Conservation (phyloP, 2,329 filamentous ascomycete genomes). For the Zarea fungicola region DNA sequence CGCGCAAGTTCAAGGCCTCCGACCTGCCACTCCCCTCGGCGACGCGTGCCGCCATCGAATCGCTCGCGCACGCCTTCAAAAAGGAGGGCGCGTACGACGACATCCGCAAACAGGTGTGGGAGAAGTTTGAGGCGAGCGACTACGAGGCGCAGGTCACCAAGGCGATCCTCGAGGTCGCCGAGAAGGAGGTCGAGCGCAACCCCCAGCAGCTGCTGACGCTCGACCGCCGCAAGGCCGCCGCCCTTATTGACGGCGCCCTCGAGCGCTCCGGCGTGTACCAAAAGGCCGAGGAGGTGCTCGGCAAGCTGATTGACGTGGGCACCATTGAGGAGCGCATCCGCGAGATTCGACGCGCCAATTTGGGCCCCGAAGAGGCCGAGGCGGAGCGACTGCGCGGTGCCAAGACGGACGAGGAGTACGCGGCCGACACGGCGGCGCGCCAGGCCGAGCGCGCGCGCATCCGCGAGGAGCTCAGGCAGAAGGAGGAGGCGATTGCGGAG, state of each 20-base stretch:
- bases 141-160: slow-evolving; percentile 63
- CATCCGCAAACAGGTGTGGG: slow-evolving; percentile 71
- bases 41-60: slow-evolving; percentile 69
- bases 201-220: slow-evolving; percentile 65
- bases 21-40: slow-evolving; percentile 69
- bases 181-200: slow-evolving; percentile 70
- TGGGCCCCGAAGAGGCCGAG: slow-evolving; percentile 63
- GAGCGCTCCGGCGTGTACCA: slow-evolving; percentile 73
- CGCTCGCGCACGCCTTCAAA: slow-evolving; percentile 74
- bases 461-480: slow-evolving; percentile 53
- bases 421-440: slow-evolving; percentile 57
- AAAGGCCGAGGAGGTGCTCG: slow-evolving; percentile 62
- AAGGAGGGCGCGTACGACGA: slow-evolving; percentile 80
- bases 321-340: slow-evolving; percentile 67
- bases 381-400: slow-evolving; percentile 60
- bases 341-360: slow-evolving; percentile 59
- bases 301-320: slow-evolving; percentile 60
- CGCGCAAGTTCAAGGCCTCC: slow-evolving; percentile 61
- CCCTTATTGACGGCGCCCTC: slow-evolving; percentile 71
- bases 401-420: slow-evolving; percentile 71
- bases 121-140: slow-evolving; percentile 65
- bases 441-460: slow-evolving; percentile 56
- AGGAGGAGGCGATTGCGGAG: slow-evolving; percentile 56
- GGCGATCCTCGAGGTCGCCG: slow-evolving; percentile 63
- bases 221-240: slow-evolving; percentile 67